phyloP scores from a whole-genome alignment of 2,329 filamentous ascomycete species.

The Clonostachys byssicola region DNA sequence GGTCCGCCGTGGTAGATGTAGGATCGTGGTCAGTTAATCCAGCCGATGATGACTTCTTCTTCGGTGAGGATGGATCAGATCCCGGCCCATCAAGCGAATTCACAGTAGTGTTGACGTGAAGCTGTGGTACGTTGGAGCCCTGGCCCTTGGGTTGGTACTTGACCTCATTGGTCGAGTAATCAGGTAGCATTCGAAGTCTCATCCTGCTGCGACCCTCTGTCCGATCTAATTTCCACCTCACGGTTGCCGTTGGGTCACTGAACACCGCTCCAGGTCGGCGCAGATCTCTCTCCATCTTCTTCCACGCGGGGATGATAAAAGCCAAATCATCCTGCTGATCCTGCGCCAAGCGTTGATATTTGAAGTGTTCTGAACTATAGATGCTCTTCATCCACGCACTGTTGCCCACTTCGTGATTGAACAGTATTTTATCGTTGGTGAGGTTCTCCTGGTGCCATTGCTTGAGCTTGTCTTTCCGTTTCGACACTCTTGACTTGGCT shows the following conservation, averaged over 20 bases:
- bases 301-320: slow-evolving; percentile 72
- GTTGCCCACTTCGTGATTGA: slow-evolving; percentile 82
- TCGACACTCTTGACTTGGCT: slow-evolving; percentile 63
- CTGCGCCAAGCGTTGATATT: slow-evolving; percentile 82
- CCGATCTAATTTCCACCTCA: slow-evolving; percentile 89
- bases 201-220: slow-evolving; percentile 95
- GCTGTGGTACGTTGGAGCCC: slow-evolving; percentile 36
- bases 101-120: slow-evolving; percentile 13
- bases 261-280: slow-evolving; percentile 79
- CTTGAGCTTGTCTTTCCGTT: slow-evolving; percentile 77
- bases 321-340: slow-evolving; percentile 88
- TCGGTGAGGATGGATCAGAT: slow-evolving; percentile 11
- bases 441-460: slow-evolving; percentile 72
- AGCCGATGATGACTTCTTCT: neutral
- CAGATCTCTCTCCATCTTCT: slow-evolving; percentile 74
- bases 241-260: slow-evolving; percentile 49
- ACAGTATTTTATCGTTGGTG: slow-evolving; percentile 65
- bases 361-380: slow-evolving; percentile 85
- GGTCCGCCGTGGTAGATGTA: neutral
- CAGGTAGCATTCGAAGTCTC: slow-evolving; percentile 81
- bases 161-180: slow-evolving; percentile 63
- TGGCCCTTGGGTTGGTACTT: slow-evolving; percentile 84
- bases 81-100: neutral
- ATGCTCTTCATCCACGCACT: slow-evolving; percentile 95
- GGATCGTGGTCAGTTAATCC: neutral